Percentiles rank a stretch among this genome's conserved stretches.
These are phyloP conservation scores for Penicillium sp. DNA, from an alignment of 2,329 filamentous ascomycete genomes.

Conservation along the genomic window DNA sequence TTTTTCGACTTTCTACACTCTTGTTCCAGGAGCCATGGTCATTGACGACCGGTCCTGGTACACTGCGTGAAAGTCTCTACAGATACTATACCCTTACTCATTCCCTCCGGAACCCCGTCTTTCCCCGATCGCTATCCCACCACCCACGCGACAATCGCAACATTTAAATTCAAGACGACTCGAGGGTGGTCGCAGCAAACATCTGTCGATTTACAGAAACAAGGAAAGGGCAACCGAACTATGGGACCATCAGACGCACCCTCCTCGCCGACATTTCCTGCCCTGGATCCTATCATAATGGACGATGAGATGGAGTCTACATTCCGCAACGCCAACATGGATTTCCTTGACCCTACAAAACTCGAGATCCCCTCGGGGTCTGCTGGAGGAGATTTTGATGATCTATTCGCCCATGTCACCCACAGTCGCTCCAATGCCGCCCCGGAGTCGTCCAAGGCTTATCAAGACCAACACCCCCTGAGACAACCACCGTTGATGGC, in stretches of 20 bases:
- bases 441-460: conserved; percentile 30
- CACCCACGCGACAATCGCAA: conserved; percentile 10
- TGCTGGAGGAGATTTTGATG: conserved; percentile 45
- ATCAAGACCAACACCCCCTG: conserved; percentile 34
- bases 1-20: neutral
- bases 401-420: conserved; percentile 39
- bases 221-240: conserved; percentile 19
- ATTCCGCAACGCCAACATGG: conserved; percentile 44
- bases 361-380: conserved; percentile 37
- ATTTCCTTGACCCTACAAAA: conserved; percentile 42
- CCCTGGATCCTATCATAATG: conserved; percentile 43
- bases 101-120: conserved; percentile 2
- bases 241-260: conserved; percentile 39
- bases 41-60: conserved; percentile 20
- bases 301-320: conserved; percentile 45
- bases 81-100: neutral
- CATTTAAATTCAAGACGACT: neutral
- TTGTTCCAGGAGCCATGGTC: conserved; percentile 22
- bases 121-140: conserved; percentile 7
- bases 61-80: conserved; percentile 6
- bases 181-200: conserved; percentile 12
- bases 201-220: conserved; percentile 4
- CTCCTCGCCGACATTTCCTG: conserved; percentile 39
- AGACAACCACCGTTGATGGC: conserved; percentile 34
- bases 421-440: conserved; percentile 30